Base-by-base conservation (phyloP, 768 basidiomycete species). In the Rhodotorula graminis region DNA sequence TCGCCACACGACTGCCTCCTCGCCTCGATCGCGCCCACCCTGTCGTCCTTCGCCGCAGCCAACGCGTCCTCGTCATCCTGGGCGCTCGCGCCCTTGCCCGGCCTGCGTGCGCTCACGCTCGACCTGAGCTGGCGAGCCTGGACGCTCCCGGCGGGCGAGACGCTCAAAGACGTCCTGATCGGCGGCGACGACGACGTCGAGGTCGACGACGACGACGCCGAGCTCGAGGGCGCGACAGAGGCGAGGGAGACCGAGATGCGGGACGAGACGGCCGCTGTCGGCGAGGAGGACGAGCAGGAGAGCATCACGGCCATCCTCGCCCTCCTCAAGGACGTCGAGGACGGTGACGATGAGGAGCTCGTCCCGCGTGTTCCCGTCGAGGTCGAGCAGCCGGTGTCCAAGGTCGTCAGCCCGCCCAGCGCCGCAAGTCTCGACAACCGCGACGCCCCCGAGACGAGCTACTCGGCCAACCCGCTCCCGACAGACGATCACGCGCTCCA, bases 71-170 rank as follows among this genome's bases (percentile, higher is more conserved):
- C 19, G 7, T 42, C 58, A 2, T 10, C 14, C 7, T 59, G 37
- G 40, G 2, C 61, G 29, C 61, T 63, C 47, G 21, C 18, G 21
- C 49, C 61, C 9, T 37, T 64, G 0, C 40, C 52, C 37, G 63
- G 63, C 52, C 40, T 64, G 8, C 33, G 52, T 2, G n/a, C 63
- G 9, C 52, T 64, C 37, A 53, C 63, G 29, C 52, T 64, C 63
- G 33, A 37, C 2, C 63, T 64, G 21, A 53, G 50, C 50, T 64
- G 63, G 62, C 44, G 40, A 14, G 40, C 49, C 9, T 63, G 33
- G 33, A 27, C 8, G 16, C 23, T 52, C 5, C 21, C 19, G 14
- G 23, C 31, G 23, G 33, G 5, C 18, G 62, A 52, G 62, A 31
- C 62, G 50, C 50, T 53, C 44, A 33, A 50, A 25, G 29, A 25